Base-by-base conservation (phyloP, 495 filamentous ascomycete species). In the Penicillium salamii region DNA sequence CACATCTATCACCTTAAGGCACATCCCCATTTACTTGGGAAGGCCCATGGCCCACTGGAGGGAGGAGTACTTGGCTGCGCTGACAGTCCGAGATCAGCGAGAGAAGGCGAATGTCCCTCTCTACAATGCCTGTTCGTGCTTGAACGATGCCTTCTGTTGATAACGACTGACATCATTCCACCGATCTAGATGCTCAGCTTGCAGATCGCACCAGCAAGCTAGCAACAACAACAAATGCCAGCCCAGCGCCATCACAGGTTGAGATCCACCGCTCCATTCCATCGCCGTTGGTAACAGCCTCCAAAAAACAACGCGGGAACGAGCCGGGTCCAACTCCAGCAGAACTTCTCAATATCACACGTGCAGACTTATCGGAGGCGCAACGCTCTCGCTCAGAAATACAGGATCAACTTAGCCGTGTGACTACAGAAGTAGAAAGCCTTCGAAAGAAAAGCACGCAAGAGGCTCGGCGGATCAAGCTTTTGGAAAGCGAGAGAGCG, bases 331-430 rank as follows among this genome's bases (percentile, higher is more conserved):
- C 48, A n/a, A 58, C 54, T 9, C 44, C 58, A 36, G 53, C 64
- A 47, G 73, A 77, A 7, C 53, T 68, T 33, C 56, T 79, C 6
- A 65, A 77, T 14, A 72, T 78, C 31, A 68, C 85, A 1, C 74
- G 81, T 12, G 64, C 80, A 32, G 87, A 92, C 21, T 71, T 92
- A 3, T 75, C 81, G 7, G 85, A 85, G 65, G 86, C 89, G n/a
- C 81, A 91, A 40, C 84, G 87, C 26, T 81, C 83, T 12, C 83
- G 85, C 36, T 75, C 78, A 7, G 74, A 85, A 36, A 65, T 89
- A n/a, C 83, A 89, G 49, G 67, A 70, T 11, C 77, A 76, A 6
- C 69, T 89, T 15, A 76, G 80, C 31, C 63, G 71, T 7, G 71
- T 80, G n/a, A 83, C 79, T 4, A 70, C 79, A 3, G 84, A 90